These are phyloP conservation scores for Podospora tetraspora DNA, from an alignment of 495 filamentous ascomycete genomes.

Conservation along the genomic window DNA sequence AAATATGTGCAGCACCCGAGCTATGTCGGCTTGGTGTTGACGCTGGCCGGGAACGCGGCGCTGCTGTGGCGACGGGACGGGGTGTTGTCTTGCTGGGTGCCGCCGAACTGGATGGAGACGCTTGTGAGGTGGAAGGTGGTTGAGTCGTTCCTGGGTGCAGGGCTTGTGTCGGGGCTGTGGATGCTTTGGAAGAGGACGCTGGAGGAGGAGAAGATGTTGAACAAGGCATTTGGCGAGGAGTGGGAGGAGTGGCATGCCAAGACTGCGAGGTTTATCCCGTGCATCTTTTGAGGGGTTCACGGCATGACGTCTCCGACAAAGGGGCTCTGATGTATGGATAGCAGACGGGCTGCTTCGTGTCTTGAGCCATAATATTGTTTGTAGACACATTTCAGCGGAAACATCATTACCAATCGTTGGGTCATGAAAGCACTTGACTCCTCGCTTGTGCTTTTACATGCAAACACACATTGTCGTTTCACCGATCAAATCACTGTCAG, in stretches of 20 bases:
- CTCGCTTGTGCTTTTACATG: background rate
- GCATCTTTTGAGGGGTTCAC: slow-evolving; percentile 19
- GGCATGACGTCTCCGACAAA: background rate
- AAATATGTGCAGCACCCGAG: slow-evolving; percentile 46
- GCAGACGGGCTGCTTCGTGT: background rate
- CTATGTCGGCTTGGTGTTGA: slow-evolving; percentile 33
- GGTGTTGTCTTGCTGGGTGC: slow-evolving; percentile 33
- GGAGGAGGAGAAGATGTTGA: slow-evolving; percentile 44
- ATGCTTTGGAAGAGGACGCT: slow-evolving; percentile 20
- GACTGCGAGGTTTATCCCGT: slow-evolving; percentile 30
- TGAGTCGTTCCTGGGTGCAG: slow-evolving; percentile 4
- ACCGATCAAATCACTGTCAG: no score
- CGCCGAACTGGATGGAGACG: slow-evolving; percentile 24
- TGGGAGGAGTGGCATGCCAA: slow-evolving; percentile 43
- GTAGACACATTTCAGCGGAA: background rate
- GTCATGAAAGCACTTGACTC: background rate
- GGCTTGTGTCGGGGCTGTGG: background rate
- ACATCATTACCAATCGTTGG: background rate
- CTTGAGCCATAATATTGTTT: background rate
- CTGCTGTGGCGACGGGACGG: slow-evolving; percentile 20
- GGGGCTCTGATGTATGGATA: background rate
- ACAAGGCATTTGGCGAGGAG: slow-evolving; percentile 33
- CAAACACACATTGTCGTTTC: background rate
- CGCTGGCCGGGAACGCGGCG: slow-evolving; percentile 20
- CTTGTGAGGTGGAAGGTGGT: slow-evolving; percentile 15